Conservation (phyloP, 495 filamentous ascomycete genomes). For the Penicillium angulare region DNA sequence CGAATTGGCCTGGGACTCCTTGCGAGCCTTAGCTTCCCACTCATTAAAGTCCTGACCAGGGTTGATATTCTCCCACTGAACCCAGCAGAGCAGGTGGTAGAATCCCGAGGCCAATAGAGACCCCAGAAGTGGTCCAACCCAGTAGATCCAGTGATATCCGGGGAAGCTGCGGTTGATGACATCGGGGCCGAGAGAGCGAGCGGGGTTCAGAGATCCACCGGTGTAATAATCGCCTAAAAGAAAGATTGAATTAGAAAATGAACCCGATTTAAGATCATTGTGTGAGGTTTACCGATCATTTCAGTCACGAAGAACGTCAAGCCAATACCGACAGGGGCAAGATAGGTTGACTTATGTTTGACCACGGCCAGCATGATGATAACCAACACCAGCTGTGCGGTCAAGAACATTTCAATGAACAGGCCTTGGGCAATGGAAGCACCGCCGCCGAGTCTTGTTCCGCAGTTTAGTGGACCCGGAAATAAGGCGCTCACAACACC, state of each 20-base stretch:
- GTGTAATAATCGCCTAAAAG: slow-evolving; percentile 64
- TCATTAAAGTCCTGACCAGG: slow-evolving; percentile 64
- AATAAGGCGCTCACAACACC: slow-evolving; percentile 63
- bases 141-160: slow-evolving; percentile 54
- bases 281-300: slow-evolving; percentile 51
- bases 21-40: slow-evolving; percentile 26
- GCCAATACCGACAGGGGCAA: slow-evolving; percentile 79
- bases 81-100: slow-evolving; percentile 62
- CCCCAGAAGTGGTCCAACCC: slow-evolving; percentile 66
- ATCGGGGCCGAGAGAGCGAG: slow-evolving; percentile 68
- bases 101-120: slow-evolving; percentile 65
- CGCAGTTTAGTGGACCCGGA: slow-evolving; percentile 60
- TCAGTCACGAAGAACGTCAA: slow-evolving; percentile 69
- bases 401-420: slow-evolving; percentile 81
- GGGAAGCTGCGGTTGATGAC: slow-evolving; percentile 65
- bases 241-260: neutral
- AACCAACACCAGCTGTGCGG: slow-evolving; percentile 71
- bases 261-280: neutral
- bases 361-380: slow-evolving; percentile 83
- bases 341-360: slow-evolving; percentile 76
- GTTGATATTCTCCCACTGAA: slow-evolving; percentile 77
- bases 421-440: slow-evolving; percentile 63
- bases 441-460: slow-evolving; percentile 55
- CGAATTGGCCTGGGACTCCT: slow-evolving; percentile 7
- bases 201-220: slow-evolving; percentile 71